Evolutionary conservation across 2,329 filamentous ascomycete species (phyloP).

Genomic region (Neodidymelliopsis sp.): DNA sequence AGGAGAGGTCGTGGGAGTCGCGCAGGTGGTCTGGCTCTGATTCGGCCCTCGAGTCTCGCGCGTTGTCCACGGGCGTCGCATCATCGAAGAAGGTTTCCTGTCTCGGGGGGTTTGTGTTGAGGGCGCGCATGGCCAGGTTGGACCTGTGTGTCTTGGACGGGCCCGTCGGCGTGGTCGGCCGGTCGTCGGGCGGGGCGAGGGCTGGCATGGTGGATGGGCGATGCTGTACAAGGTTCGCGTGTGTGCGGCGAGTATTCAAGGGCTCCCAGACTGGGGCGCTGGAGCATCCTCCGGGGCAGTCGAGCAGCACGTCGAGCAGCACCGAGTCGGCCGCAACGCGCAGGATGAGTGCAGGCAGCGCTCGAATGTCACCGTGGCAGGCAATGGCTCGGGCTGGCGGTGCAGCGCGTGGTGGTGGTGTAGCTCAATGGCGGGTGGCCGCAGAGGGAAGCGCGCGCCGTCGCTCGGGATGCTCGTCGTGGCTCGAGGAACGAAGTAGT

Average conservation of each 20-base stretch:
- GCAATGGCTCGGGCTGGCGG: slow-evolving; percentile 15
- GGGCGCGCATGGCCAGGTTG: slow-evolving; percentile 35
- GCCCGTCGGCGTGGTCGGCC: slow-evolving; percentile 43
- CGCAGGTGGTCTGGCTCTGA: slow-evolving; percentile 31
- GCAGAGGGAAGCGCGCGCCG: slow-evolving; percentile 10
- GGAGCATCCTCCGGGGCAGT: slow-evolving; percentile 40
- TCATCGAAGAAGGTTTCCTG: slow-evolving; percentile 49
- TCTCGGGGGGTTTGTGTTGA: slow-evolving; percentile 39
- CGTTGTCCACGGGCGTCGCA: slow-evolving; percentile 44
- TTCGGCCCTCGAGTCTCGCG: slow-evolving; percentile 21
- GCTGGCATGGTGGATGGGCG: slow-evolving; percentile 34
- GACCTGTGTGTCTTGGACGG: slow-evolving; percentile 33
- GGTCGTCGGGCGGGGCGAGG: slow-evolving; percentile 29
- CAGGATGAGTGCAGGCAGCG: slow-evolving; percentile 20
- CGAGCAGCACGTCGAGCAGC: slow-evolving; percentile 19
- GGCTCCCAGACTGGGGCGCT: slow-evolving; percentile 25
- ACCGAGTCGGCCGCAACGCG: too few relatives aligned
- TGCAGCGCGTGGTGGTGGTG: slow-evolving; percentile 6
- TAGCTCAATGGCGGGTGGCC: slow-evolving; percentile 2
- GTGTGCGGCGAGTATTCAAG: slow-evolving; percentile 27
- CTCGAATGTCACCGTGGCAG: slow-evolving; percentile 18
- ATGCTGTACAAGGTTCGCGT: slow-evolving; percentile 21
- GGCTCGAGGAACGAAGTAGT: too few relatives aligned
- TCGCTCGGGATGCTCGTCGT: too few relatives aligned
- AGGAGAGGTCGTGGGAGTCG: slow-evolving; percentile 85